Base-by-base conservation (phyloP, 306 rosid genomes). In the Calophaca sinica region DNA sequence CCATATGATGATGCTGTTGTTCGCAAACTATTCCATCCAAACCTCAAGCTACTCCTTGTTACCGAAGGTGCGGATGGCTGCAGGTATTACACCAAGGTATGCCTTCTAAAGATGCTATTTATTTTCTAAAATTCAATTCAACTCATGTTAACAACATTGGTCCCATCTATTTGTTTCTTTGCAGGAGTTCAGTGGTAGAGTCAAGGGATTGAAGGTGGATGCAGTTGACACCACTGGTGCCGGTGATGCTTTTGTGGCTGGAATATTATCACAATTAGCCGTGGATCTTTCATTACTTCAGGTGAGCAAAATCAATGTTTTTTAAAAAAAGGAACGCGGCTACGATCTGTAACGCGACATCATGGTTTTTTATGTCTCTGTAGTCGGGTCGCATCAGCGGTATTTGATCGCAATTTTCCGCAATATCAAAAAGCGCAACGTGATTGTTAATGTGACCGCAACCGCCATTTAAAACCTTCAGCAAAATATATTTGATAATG, bases 181-280 rank as follows among this genome's bases (percentile, higher is more conserved):
- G 80, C 93, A 91, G 98, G 90, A 87, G 29, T 94, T 91, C 79
- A 84, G 80, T 71, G 98, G 98, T 15, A 91, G 90, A 85, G 97
- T 87, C 39, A 64, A 76, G 74, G 98, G 97, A 72, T 48, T 88
- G 68, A 88, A 87, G 90, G 98, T 87, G 80, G 93, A 91, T 54
- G 90, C 96, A 9, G 89, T 94, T 73, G 97, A 94, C 86, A 86
- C 96, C 29, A 94, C 98, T 49, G 98, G 97, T 70, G 98, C 98
- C 50, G 98, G 98, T 72, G 98, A 94, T 74, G 96, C 97, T n/a
- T 94, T 94, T 90, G 97, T 94, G 62, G 98, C 98, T 14, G 97
- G 97, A 83, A 76, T 88, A 64, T 74, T 94, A 59, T 88, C 96
- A n/a, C 96, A 91, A 63, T 82, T 94, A 68, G 87, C 96, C 13